A percentile compares a stretch with the other conserved stretches of the same genome.
These are phyloP conservation scores for Solanum peruvianum DNA, from an alignment of 257 asterid species.

Conservation along the genomic window DNA sequence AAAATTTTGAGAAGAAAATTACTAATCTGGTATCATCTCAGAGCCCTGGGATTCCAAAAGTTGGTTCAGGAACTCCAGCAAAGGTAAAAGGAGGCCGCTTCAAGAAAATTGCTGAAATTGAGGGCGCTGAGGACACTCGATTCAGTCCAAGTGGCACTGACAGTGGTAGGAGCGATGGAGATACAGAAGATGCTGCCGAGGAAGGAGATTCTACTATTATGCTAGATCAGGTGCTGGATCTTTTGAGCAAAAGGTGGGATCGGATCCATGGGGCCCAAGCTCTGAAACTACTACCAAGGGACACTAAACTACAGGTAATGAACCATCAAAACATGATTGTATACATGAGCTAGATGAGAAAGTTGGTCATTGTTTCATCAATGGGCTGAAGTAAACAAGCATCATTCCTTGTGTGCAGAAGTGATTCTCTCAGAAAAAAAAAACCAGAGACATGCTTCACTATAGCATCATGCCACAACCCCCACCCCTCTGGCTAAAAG, in stretches of 20 bases:
- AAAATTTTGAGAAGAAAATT: conserved; percentile 64
- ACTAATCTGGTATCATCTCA: conserved; percentile 40
- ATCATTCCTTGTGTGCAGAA: neutral
- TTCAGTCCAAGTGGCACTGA: conserved; percentile 74
- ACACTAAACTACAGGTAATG: conserved; percentile 79
- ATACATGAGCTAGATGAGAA: neutral
- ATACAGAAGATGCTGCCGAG: conserved; percentile 58
- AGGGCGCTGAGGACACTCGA: conserved; percentile 75
- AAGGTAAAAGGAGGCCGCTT: conserved; percentile 40
- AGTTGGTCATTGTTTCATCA: neutral
- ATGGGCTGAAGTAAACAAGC: neutral
- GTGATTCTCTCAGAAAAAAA: neutral
- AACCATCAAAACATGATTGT: neutral
- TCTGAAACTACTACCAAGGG: conserved; percentile 73
- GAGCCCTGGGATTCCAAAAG: conserved; percentile 40
- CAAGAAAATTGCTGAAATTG: conserved; percentile 82
- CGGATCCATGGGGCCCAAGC: conserved; percentile 97
- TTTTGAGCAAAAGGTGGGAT: conserved; percentile 92
- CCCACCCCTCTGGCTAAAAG: neutral
- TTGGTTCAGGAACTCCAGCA: conserved; percentile 27
- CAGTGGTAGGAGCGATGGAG: conserved; percentile 91
- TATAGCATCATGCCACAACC: neutral
- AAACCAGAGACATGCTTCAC: neutral
- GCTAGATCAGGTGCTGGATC: conserved; percentile 89
- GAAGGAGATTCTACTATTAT: conserved; percentile 64